Evolutionary conservation across 768 basidiomycete species (phyloP), one percentile per base, ranked within the genome.

Genomic region (Sistotremastrum niveocremeum): DNA sequence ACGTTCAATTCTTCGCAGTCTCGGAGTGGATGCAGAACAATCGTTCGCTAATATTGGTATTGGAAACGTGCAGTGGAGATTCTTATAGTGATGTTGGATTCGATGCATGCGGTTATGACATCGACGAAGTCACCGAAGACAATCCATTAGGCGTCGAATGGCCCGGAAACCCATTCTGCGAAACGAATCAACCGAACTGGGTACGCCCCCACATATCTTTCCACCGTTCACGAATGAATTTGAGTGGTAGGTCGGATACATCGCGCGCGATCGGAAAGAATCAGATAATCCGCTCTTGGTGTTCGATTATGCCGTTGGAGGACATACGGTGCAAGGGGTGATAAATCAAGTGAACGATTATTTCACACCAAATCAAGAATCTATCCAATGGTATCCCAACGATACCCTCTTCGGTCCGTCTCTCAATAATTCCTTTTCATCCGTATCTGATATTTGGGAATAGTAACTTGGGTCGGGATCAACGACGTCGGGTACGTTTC

Each of bases 391-490:
- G 55, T 34, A n/a, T 29, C 45, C 32, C 37, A 48, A 49, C 40
- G 50, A 41, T 45, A 58, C 56, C 41, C 53, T 44, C 32, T 61
- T 47, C 46, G 46, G 44, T 60, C 44, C 10, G 54, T 53, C 6
- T 39, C 10, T 31, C 32, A 32, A 28, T 37, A 29, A 20, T 5
- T 31, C 37, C 9, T n/a, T n/a, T n/a, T n/a, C n/a, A n/a, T n/a
- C 7, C 9, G 11, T 41, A 7, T 4, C 11, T 7, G 6, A 32
- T 29, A 20, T 32, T 41, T n/a, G 11, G 34, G 42, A 30, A 42
- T 46, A 80, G 77, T 76, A 4, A 77, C 73, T 3, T 81, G 76
- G 76, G 63, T 79, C 41, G 79, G 80, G 3, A 80, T 81, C 47
- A 82, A 82, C 48, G 79, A 81, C 59, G 71, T 72, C 65, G 73